Conservation (phyloP, 352 stramenopile species). For the Pythium brachiatum region DNA sequence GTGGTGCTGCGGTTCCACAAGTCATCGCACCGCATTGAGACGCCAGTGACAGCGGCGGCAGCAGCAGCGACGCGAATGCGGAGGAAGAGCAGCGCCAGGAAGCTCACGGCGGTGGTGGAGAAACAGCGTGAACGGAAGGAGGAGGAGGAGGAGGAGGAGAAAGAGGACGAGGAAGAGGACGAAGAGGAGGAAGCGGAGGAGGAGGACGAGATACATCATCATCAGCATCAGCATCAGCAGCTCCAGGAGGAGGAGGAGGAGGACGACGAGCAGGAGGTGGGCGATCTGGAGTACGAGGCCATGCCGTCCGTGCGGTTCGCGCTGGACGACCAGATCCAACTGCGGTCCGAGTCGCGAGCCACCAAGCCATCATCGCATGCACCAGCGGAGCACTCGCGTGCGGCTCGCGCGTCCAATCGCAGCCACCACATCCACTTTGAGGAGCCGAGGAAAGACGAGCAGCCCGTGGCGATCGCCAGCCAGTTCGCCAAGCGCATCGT, state of each 20-base stretch:
- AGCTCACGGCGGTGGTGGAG: constrained; percentile 19
- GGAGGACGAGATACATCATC: not conserved
- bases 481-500: constrained; percentile 1
- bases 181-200: constrained; percentile 3
- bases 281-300: constrained; percentile 15
- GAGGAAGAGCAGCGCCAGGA: constrained; percentile 15
- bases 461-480: not conserved
- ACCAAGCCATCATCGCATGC: not conserved
- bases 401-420: constrained; percentile 1
- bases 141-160: not conserved
- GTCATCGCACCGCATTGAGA: constrained; percentile 65
- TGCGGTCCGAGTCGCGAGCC: constrained; percentile 19
- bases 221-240: not conserved
- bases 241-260: not conserved
- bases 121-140: constrained; percentile 2
- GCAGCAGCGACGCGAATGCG: constrained; percentile 6
- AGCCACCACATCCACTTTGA: constrained; percentile 4
- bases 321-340: constrained; percentile 23
- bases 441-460: not conserved
- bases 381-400: constrained; percentile 1
- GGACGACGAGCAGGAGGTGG: constrained; percentile 6
- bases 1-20: constrained; percentile 76
- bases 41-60: constrained; percentile 20
- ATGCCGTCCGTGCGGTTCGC: constrained; percentile 18
- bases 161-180: not conserved